These are phyloP conservation scores for Neospermospora avenae DNA, from an alignment of 2,329 filamentous ascomycete genomes.

Conservation along the genomic window DNA sequence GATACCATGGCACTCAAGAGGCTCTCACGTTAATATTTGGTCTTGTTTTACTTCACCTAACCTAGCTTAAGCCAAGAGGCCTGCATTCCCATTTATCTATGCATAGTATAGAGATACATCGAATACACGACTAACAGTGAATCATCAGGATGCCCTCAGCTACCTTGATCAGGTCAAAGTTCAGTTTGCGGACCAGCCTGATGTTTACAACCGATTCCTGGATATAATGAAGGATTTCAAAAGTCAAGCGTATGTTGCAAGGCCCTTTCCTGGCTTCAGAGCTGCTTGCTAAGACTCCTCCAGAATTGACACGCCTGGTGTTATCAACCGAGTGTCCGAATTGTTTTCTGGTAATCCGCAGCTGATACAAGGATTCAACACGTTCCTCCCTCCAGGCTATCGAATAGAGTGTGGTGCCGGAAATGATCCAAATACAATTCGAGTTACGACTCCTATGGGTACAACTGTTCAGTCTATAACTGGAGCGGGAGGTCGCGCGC, in stretches of 20 bases:
- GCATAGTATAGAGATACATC: background rate
- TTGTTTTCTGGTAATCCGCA: conserved; percentile 95
- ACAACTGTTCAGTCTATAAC: conserved; percentile 90
- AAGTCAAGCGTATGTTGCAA: conserved; percentile 76
- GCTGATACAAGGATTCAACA: conserved; percentile 97
- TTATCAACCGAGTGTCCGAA: conserved; percentile 93
- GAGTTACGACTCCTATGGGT: conserved; percentile 96
- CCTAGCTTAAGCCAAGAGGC: background rate
- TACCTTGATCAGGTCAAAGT: conserved; percentile 99
- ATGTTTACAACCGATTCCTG: conserved; percentile 94
- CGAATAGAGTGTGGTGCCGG: conserved; percentile 93
- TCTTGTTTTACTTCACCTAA: background rate
- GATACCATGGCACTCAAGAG: background rate
- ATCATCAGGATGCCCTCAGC: conserved; percentile 70
- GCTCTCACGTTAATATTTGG: background rate
- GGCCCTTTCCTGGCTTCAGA: background rate
- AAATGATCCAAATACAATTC: conserved; percentile 91
- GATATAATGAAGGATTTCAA: conserved; percentile 99
- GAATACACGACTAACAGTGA: conserved; percentile 13
- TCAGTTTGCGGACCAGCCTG: conserved; percentile 92
- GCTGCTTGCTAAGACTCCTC: conserved; percentile 31
- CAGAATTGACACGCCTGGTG: conserved; percentile 92
- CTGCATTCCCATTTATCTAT: background rate
- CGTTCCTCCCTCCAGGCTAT: conserved; percentile 92
- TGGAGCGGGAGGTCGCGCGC: conserved; percentile 41